A percentile compares a stretch with the other conserved stretches of the same genome.
phyloP scores from a whole-genome alignment of 2,329 filamentous ascomycete genomes.

The Diaporthe sp. region DNA sequence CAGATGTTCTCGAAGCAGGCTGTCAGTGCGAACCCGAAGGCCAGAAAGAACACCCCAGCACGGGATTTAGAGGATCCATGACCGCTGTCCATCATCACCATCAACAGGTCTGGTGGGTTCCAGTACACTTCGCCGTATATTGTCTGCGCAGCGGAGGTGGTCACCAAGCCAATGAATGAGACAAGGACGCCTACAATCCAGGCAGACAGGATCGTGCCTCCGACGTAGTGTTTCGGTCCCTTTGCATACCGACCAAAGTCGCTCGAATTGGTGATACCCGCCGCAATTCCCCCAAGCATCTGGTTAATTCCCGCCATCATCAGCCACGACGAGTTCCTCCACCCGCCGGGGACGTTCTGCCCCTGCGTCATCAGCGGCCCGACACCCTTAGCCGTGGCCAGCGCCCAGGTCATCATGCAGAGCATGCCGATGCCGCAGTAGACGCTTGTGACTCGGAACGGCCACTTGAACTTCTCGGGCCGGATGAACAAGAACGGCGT shows the following conservation, averaged over 20 bases:
- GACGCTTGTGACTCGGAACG: slow-evolving; percentile 59
- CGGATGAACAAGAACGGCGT: slow-evolving; percentile 63
- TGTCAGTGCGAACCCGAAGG: slow-evolving; percentile 56
- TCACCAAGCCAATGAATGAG: slow-evolving; percentile 58
- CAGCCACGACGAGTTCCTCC: slow-evolving; percentile 58
- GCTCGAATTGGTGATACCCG: slow-evolving; percentile 58
- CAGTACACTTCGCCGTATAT: slow-evolving; percentile 62
- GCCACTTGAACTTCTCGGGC: slow-evolving; percentile 63
- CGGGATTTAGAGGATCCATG: slow-evolving; percentile 52
- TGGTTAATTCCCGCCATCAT: slow-evolving; percentile 62
- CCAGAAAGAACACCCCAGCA: slow-evolving; percentile 50
- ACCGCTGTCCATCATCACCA: slow-evolving; percentile 60
- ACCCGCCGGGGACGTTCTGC: slow-evolving; percentile 52
- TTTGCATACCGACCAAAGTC: slow-evolving; percentile 61
- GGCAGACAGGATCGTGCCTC: slow-evolving; percentile 56
- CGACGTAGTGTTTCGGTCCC: slow-evolving; percentile 52
- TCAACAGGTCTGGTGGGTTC: slow-evolving; percentile 60
- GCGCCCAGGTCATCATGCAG: slow-evolving; percentile 63
- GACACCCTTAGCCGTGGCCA: slow-evolving; percentile 58
- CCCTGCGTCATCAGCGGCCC: slow-evolving; percentile 59
- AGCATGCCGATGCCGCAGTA: slow-evolving; percentile 63
- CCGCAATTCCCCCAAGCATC: slow-evolving; percentile 56
- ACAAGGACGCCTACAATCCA: slow-evolving; percentile 58
- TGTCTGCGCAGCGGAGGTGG: slow-evolving; percentile 58
- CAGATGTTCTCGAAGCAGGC: slow-evolving; percentile 58